A percentile compares a stretch with the other conserved stretches of the same genome.
These are phyloP conservation scores for Neurospora sp. DNA, from an alignment of 495 filamentous ascomycete genomes.

Conservation along the genomic window DNA sequence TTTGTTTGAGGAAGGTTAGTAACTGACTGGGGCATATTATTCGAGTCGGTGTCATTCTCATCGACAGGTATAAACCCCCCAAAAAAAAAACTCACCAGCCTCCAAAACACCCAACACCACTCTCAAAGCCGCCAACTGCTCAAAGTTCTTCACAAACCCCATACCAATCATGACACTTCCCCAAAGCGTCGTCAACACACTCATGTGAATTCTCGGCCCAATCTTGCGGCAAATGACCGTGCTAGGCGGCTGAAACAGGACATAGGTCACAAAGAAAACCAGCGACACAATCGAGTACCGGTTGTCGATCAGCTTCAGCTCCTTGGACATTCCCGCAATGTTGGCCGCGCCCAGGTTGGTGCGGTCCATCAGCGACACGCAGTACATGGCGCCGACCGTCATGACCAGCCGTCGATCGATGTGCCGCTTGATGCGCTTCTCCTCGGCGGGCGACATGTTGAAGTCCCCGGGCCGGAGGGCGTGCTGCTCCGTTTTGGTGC, in stretches of 20 bases:
- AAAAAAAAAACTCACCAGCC: conserved; percentile 31
- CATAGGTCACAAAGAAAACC: conserved; percentile 59
- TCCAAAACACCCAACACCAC: conserved; percentile 54
- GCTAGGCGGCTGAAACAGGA: conserved; percentile 51
- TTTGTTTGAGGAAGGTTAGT: neutral
- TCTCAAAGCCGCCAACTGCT: conserved; percentile 41
- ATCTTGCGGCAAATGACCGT: conserved; percentile 49
- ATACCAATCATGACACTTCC: conserved; percentile 47
- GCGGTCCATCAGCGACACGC: conserved; percentile 56
- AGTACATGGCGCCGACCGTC: conserved; percentile 56
- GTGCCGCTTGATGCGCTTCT: conserved; percentile 43
- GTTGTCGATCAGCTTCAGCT: conserved; percentile 35
- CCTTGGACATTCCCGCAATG: conserved; percentile 51
- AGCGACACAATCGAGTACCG: conserved; percentile 47
- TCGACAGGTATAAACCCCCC: no score
- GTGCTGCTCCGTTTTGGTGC: neutral
- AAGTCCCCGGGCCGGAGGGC: conserved; percentile 13
- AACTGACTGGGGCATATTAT: neutral
- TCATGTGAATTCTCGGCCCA: conserved; percentile 47
- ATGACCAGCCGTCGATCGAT: conserved; percentile 54
- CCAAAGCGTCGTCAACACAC: conserved; percentile 43
- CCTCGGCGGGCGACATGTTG: conserved; percentile 25
- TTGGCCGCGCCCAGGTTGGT: conserved; percentile 55
- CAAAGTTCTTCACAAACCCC: conserved; percentile 47
- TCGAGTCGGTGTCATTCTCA: neutral